Base-by-base conservation (phyloP, 768 basidiomycete genomes). In the Xerocomellus amylosporus region DNA sequence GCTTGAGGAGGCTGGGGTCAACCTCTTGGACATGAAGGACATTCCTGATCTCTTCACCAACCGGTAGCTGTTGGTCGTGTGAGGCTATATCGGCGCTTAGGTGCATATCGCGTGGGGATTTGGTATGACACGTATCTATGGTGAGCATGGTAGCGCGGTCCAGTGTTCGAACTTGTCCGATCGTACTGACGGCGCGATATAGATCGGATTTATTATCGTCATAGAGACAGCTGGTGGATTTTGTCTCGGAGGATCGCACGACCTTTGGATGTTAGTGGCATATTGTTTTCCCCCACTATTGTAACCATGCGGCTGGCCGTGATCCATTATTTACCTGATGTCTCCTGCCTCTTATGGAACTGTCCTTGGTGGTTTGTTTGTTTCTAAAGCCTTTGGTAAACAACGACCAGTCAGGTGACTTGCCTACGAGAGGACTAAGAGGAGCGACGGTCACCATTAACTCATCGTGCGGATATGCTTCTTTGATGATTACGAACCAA, bases 1-100 rank as follows among this genome's bases (percentile, higher is more conserved):
- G 72, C 68, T 88, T 24, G 84, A 87, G 68, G 85, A 86, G 63
- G 83, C 83, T 13, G 87, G 86, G 4, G 87, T 84, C 19, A 71
- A 75, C 62, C 34, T 88, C 44, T 66, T 88, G 56, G 84, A 86
- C 13, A 86, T 88, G 86, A 79, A 78, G 66, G 83, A 86, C 66
- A 64, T 87, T 8, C 74, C 74, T 7, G 77, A 75, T 24, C 74
- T 88, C 48, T 88, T 87, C 60, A 76, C 76, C 49, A 77, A 81
- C 63, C 78, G 83, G 58, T 85, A 65, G 60, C n/a, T 14, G 31
- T n/a, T 33, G 6, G 41, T 33, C 9, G 14, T n/a, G 43, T n/a
- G 36, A 17, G 34, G 34, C 0, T 43, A 13, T 13, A 14, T 41
- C 36, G 12, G 8, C 8, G 15, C 20, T 28, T 38, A 20, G 24